Conservation (phyloP, 495 filamentous ascomycete genomes). For the Massariosphaeria phaeospora region DNA sequence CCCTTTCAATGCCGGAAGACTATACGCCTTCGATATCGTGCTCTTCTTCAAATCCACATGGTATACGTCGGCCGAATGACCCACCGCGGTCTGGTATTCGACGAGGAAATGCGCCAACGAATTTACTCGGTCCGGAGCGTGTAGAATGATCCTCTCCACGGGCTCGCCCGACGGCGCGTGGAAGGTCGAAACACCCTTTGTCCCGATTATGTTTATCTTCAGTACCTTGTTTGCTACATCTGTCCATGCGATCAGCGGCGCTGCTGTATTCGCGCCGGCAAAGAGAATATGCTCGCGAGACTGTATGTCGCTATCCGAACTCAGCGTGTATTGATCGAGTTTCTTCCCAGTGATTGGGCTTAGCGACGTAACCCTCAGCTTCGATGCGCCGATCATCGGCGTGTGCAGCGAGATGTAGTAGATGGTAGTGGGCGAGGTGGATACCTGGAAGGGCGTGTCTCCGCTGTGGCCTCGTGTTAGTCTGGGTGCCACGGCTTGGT, state of each 20-base stretch:
- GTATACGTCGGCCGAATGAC: slow-evolving; percentile 80
- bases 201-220: slow-evolving; percentile 75
- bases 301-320: slow-evolving; percentile 67
- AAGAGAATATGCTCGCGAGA: slow-evolving; percentile 64
- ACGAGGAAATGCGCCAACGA: slow-evolving; percentile 77
- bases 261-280: slow-evolving; percentile 76
- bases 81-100: slow-evolving; percentile 64
- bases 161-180: slow-evolving; percentile 52
- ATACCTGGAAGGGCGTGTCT: slow-evolving; percentile 72
- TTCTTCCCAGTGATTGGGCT: slow-evolving; percentile 66
- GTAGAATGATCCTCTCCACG: slow-evolving; percentile 62
- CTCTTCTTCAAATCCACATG: slow-evolving; percentile 68
- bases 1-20: slow-evolving; percentile 62
- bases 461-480: slow-evolving; percentile 43
- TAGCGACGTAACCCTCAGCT: slow-evolving; percentile 66
- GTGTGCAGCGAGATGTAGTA: slow-evolving; percentile 75
- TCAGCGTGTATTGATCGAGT: slow-evolving; percentile 59
- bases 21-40: slow-evolving; percentile 65
- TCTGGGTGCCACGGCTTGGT: slow-evolving; percentile 12
- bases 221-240: slow-evolving; percentile 62
- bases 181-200: slow-evolving; percentile 54
- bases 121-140: slow-evolving; percentile 65
- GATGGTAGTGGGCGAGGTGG: slow-evolving; percentile 65
- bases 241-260: slow-evolving; percentile 77
- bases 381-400: slow-evolving; percentile 54